Conservation (phyloP, 345 rosid genomes). For the Camelina hispida region DNA sequence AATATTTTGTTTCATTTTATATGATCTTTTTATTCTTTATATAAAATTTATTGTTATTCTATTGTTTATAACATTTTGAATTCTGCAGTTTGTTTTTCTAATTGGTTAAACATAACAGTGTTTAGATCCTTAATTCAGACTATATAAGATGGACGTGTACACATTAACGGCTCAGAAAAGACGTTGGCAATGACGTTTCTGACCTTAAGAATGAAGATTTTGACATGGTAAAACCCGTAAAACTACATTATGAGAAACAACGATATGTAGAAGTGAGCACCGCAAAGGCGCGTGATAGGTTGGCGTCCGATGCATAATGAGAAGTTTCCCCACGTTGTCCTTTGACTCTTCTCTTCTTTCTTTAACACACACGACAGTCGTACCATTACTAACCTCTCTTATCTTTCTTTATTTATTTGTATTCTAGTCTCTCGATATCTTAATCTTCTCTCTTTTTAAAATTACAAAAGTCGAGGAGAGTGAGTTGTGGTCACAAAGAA, state of each 20-base stretch:
- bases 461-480: conserved; percentile 36
- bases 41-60: too few relatives aligned
- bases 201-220: conserved; percentile 10
- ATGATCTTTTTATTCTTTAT: too few relatives aligned
- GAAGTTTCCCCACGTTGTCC: conserved; percentile 53
- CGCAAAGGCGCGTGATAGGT: conserved; percentile 70
- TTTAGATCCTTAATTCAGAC: conserved; percentile 12
- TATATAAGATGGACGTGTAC: background rate
- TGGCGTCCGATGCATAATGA: conserved; percentile 55
- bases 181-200: conserved; percentile 32
- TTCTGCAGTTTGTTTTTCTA: too few relatives aligned
- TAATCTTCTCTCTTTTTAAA: conserved; percentile 26
- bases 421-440: conserved; percentile 18
- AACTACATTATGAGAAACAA: background rate
- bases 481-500: conserved; percentile 23
- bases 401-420: conserved; percentile 16
- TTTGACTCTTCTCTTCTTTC: conserved; percentile 53
- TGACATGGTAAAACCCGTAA: conserved; percentile 29
- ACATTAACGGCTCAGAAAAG: background rate
- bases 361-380: conserved; percentile 26
- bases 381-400: conserved; percentile 24
- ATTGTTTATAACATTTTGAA: too few relatives aligned
- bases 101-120: background rate
- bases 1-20: too few relatives aligned
- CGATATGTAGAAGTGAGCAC: conserved; percentile 49